Base-by-base conservation (phyloP, 768 basidiomycete species). In the Trametes cinnabarina region DNA sequence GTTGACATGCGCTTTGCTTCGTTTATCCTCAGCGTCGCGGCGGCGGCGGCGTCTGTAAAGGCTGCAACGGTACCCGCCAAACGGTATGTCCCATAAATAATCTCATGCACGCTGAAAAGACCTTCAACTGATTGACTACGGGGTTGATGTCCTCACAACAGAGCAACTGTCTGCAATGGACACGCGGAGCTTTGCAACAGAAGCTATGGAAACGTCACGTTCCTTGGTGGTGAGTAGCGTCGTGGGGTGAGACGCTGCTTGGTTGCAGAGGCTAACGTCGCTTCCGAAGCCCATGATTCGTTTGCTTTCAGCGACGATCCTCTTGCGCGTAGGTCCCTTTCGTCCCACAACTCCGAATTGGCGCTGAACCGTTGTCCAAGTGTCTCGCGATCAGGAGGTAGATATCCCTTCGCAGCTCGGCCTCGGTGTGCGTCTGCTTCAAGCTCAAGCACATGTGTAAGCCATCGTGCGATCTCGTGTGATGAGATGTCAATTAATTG, bases 111-210 rank as follows among this genome's bases (percentile, higher is more conserved):
- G 25, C 8, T 4, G n/a, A 46, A 14, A 8, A 9, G 8, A 26
- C 12, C 44, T 17, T 28, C 25, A 46, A 11, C 12, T 44, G 22
- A 23, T 39, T 15, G 12, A 15, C 26, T 25, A 66, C 66, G 37
- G 65, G 66, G 3, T 55, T 32, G 30, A 12, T 12, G 30, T 32
- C 12, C 12, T 6, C 30, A 12, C 30, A 32, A 32, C 12, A 32
- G 30, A 32, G 30, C 30, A 32, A 32, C 63, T 12, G 74, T 81
- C 7, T 90, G 87, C 71, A 90, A 90, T 66, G 86, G 87, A 0
- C 80, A 79, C 46, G 74, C 84, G 0, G 84, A 86, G 62, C 72
- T 88, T 3, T 90, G 88, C 68, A 64, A 72, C 53, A 74, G 82
- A 26, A 70, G 71, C 30, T 90, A 87, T 66, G 80, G 76, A 37